Percentiles rank a stretch among this genome's conserved stretches.
These are phyloP conservation scores for Trametes cingulata DNA, from an alignment of 768 basidiomycete species.

Conservation along the genomic window DNA sequence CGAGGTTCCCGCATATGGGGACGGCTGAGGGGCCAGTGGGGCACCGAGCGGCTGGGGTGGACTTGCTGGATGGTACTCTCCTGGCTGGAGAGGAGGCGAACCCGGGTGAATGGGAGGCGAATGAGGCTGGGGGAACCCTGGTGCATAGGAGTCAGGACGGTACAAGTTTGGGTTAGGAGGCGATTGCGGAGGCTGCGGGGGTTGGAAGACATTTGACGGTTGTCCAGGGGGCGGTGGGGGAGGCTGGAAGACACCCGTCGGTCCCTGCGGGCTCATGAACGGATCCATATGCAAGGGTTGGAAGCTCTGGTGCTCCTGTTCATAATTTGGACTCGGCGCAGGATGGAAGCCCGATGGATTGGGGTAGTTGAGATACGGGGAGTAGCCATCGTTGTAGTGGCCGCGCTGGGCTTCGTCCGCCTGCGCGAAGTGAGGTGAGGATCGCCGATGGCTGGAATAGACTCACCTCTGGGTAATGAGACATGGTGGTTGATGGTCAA, in stretches of 20 bases:
- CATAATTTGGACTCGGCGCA: constrained; percentile 35
- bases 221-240: constrained; percentile 28
- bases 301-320: constrained; percentile 35
- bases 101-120: constrained; percentile 24
- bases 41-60: constrained; percentile 14
- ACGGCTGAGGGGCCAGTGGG: constrained; percentile 13
- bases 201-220: constrained; percentile 10
- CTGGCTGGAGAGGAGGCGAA: constrained; percentile 20
- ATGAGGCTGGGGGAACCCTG: constrained; percentile 28
- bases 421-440: constrained; percentile 33
- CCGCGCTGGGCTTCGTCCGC: constrained; percentile 64
- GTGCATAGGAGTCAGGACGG: constrained; percentile 16
- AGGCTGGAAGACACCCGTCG: constrained; percentile 16
- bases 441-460: not conserved
- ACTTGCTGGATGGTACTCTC: constrained; percentile 20
- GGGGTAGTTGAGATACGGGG: constrained; percentile 43
- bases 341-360: constrained; percentile 30
- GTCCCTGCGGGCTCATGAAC: constrained; percentile 37
- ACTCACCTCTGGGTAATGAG: constrained; percentile 43
- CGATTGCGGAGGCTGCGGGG: constrained; percentile 25
- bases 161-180: constrained; percentile 18
- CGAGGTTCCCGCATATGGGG: constrained; percentile 10
- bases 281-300: constrained; percentile 42
- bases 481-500: constrained; percentile 34
- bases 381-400: constrained; percentile 70